Conservation (phyloP, 805 yeast species). For the Barnettozyma siamensis region DNA sequence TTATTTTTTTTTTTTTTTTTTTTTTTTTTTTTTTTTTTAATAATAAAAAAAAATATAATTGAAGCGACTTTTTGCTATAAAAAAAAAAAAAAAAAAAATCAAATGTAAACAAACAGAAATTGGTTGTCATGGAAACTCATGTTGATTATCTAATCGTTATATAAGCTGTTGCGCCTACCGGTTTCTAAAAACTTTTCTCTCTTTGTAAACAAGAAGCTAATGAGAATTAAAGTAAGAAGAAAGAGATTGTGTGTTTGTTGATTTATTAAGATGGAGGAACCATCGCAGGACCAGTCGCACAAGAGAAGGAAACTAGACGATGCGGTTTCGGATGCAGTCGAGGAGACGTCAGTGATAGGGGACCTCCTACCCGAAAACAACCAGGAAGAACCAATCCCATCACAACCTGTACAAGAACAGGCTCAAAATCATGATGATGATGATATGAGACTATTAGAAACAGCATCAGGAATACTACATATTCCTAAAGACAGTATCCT, state of each 20-base stretch:
- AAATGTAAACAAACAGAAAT: too few relatives aligned
- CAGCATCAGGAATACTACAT: background rate
- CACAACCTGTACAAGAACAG: background rate
- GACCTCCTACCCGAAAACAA: background rate
- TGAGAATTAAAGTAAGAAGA: too few relatives aligned
- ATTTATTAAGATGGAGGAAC: background rate
- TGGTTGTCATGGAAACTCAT: too few relatives aligned
- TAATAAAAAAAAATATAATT: too few relatives aligned
- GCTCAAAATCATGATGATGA: background rate
- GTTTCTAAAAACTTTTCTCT: background rate
- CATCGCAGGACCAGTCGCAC: too few relatives aligned
- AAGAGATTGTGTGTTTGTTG: background rate
- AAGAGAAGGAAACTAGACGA: background rate
- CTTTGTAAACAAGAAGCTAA: background rate
- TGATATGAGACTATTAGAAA: background rate
- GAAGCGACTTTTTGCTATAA: too few relatives aligned
- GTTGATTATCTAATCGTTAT: too few relatives aligned
- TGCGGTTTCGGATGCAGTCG: too few relatives aligned
- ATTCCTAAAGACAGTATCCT: constrained; percentile 22
- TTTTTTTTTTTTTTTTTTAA: too few relatives aligned
- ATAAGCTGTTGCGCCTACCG: background rate
- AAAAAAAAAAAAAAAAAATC: too few relatives aligned
- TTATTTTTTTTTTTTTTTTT: constrained; percentile 3
- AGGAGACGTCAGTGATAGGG: too few relatives aligned
- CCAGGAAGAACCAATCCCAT: background rate